phyloP scores from a whole-genome alignment of 1,284 basidiomycete genomes.

The Ganoderma lingzhi region DNA sequence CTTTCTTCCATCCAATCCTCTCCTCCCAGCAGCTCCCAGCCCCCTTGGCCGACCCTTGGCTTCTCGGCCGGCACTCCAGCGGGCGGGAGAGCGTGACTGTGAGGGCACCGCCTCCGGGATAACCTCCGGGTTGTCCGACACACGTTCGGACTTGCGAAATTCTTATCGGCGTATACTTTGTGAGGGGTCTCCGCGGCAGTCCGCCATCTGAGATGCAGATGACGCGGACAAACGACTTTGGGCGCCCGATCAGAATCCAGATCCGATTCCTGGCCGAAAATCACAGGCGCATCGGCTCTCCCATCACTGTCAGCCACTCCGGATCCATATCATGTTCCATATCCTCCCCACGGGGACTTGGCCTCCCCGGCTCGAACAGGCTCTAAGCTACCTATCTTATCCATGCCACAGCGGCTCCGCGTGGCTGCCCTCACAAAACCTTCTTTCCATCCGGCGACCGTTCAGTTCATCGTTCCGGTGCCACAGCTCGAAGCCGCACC shows the following conservation, averaged over 20 bases:
- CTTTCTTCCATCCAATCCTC: background rate
- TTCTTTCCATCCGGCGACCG: background rate
- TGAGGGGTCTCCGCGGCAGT: constrained; percentile 15
- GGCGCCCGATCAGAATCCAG: constrained; percentile 24
- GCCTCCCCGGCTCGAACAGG: background rate
- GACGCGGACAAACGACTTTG: constrained; percentile 21
- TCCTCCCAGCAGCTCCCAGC: background rate
- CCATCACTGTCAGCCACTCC: constrained; percentile 13
- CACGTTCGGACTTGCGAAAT: constrained; percentile 15
- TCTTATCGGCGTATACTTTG: constrained; percentile 17
- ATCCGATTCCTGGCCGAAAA: constrained; percentile 22
- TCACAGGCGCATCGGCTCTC: constrained; percentile 22
- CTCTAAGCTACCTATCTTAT: background rate
- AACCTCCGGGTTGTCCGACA: constrained; percentile 8
- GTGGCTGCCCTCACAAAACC: background rate
- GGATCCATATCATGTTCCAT: too few relatives aligned
- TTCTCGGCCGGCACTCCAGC: background rate
- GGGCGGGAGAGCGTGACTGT: background rate
- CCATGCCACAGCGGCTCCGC: background rate
- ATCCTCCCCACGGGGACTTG: constrained; percentile 30
- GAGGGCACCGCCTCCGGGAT: background rate
- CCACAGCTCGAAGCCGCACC: background rate
- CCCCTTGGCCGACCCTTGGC: background rate
- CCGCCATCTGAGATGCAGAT: constrained; percentile 34
- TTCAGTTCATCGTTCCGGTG: background rate